phyloP scores from a whole-genome alignment of 495 filamentous ascomycete genomes.

The Daldinia bambusicola region DNA sequence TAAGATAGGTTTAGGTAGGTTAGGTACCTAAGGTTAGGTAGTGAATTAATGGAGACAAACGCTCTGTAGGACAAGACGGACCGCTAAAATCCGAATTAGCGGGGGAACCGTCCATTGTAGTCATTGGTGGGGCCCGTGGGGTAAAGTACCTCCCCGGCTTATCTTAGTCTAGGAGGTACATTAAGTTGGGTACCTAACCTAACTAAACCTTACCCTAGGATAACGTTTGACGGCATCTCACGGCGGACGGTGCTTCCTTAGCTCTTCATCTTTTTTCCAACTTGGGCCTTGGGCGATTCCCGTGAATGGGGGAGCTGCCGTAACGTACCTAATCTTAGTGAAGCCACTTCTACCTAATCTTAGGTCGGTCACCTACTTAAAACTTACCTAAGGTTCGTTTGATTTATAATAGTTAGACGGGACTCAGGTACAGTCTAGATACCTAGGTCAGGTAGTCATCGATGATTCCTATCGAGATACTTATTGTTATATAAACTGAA shows the following conservation, averaged over 20 bases:
- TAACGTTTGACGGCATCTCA: too few species aligned
- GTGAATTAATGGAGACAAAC: too few species aligned
- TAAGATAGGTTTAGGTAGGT: too few species aligned
- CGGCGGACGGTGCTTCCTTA: slow-evolving; percentile 7
- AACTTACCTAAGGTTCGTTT: not conserved
- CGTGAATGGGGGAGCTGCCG: not conserved
- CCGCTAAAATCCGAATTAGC: slow-evolving; percentile 24
- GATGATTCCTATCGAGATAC: too few species aligned
- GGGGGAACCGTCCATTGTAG: slow-evolving; percentile 3
- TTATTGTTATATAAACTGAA: not conserved
- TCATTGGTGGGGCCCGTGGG: slow-evolving; percentile 10
- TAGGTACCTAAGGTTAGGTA: too few species aligned
- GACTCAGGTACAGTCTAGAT: too few species aligned
- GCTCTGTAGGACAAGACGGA: slow-evolving; percentile 20
- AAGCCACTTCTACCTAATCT: not conserved
- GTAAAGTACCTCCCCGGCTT: not conserved
- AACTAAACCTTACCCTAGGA: too few species aligned
- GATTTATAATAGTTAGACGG: not conserved
- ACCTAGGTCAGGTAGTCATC: not conserved
- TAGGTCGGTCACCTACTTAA: too few species aligned
- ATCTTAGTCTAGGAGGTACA: too few species aligned
- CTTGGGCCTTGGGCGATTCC: slow-evolving; percentile 5
- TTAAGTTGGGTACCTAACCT: too few species aligned
- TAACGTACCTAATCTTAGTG: not conserved
- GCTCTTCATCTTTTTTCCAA: slow-evolving; percentile 1